phyloP scores from a whole-genome alignment of 1,284 basidiomycete species.

The Wolfiporia cocos region DNA sequence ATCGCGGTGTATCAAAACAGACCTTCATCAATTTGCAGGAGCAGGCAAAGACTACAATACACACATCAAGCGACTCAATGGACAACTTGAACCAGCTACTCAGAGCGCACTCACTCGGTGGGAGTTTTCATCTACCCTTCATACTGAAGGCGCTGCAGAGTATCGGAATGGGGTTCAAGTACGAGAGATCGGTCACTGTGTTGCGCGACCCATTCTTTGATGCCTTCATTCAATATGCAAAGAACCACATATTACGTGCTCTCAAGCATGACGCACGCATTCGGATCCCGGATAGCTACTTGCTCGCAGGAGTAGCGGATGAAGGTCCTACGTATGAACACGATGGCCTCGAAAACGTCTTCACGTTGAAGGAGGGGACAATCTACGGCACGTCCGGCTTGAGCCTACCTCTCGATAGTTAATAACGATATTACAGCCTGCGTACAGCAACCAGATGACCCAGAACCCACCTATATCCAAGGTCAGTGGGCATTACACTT shows the following conservation, averaged over 20 bases:
- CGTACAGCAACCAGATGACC: conserved; percentile 40
- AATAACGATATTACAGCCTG: conserved; percentile 35
- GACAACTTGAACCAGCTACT: conserved; percentile 41
- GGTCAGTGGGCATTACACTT: no score
- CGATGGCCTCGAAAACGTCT: conserved; percentile 46
- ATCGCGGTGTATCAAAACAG: conserved; percentile 46
- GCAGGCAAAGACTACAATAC: conserved; percentile 41
- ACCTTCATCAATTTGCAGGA: conserved; percentile 55
- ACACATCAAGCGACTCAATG: conserved; percentile 50
- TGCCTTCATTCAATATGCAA: conserved; percentile 44
- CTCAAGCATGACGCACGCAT: conserved; percentile 73
- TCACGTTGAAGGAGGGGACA: conserved; percentile 41
- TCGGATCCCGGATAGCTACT: conserved; percentile 56
- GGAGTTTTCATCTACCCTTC: conserved; percentile 40
- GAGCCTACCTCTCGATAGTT: not conserved
- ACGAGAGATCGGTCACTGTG: conserved; percentile 23
- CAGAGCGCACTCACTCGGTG: conserved; percentile 44
- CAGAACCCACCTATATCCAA: conserved; percentile 43
- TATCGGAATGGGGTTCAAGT: conserved; percentile 40
- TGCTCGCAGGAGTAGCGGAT: conserved; percentile 74
- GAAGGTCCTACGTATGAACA: conserved; percentile 59
- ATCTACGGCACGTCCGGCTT: conserved; percentile 49
- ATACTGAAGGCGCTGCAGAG: conserved; percentile 44
- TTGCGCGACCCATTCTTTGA: conserved; percentile 55
- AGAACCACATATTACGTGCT: conserved; percentile 56